Conservation (phyloP, 1,284 basidiomycete genomes). For the Sporisorium sorghi region DNA sequence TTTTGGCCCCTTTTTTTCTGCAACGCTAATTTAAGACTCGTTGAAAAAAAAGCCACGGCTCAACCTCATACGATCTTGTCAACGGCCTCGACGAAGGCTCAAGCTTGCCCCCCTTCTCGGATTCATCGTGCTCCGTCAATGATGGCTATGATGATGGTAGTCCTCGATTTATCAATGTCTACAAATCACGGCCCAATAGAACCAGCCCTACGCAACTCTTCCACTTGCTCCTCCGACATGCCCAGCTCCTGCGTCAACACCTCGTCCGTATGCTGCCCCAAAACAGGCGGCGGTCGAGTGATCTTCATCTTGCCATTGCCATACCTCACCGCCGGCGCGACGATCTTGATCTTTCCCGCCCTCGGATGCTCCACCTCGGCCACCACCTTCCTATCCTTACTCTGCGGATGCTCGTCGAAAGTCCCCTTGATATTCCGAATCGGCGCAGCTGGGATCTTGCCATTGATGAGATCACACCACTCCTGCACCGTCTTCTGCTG, state of each 20-base stretch:
- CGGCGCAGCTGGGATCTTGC: constrained; percentile 60
- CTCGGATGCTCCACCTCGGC: constrained; percentile 77
- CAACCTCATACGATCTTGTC: constrained; percentile 8
- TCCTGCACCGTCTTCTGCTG: constrained; percentile 43
- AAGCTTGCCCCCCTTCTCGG: background rate
- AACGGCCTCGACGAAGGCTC: background rate
- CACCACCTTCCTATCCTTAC: constrained; percentile 75
- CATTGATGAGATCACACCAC: constrained; percentile 58
- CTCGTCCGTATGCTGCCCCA: constrained; percentile 70
- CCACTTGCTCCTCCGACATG: constrained; percentile 75
- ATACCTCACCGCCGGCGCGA: constrained; percentile 86
- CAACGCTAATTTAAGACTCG: background rate
- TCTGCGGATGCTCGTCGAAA: constrained; percentile 87
- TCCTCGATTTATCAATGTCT: no score
- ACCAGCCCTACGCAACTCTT: constrained; percentile 71
- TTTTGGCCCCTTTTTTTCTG: background rate
- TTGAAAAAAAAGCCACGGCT: no score
- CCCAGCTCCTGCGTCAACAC: constrained; percentile 75
- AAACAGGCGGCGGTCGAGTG: constrained; percentile 60
- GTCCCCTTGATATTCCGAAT: constrained; percentile 92
- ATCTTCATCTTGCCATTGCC: constrained; percentile 77
- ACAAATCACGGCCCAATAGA: constrained; percentile 50
- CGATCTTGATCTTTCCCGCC: constrained; percentile 85
- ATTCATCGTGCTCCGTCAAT: background rate
- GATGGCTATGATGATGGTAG: background rate